A percentile compares a stretch with the other conserved stretches of the same genome.
These are phyloP conservation scores for Magnaporthiopsis rhizophila DNA, from an alignment of 2,329 filamentous ascomycete species.

Conservation along the genomic window DNA sequence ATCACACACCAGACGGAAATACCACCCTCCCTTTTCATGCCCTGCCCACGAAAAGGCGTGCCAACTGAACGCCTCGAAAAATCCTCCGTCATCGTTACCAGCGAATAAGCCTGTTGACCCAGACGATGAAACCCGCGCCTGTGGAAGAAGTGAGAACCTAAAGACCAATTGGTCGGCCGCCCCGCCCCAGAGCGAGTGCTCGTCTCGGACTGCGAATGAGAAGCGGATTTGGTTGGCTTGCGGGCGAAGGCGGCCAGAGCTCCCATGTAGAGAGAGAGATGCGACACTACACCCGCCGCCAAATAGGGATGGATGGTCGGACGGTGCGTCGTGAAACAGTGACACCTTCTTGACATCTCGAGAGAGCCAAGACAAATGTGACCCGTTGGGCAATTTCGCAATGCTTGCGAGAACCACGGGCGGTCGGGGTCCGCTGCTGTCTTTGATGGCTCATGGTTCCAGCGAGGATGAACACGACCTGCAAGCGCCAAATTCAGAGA, in stretches of 20 bases:
- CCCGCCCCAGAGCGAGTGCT: background rate
- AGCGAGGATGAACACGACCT: background rate
- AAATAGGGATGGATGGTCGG: too few relatives aligned
- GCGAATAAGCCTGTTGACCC: slow-evolving; percentile 3
- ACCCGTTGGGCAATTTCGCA: background rate
- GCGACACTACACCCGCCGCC: background rate
- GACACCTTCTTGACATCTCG: background rate
- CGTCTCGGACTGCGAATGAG: background rate
- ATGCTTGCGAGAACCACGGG: background rate
- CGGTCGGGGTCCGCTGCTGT: background rate
- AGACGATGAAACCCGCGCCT: background rate
- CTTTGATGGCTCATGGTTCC: too few relatives aligned
- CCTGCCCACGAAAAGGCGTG: too few relatives aligned
- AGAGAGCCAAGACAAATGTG: background rate
- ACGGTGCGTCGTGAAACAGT: background rate
- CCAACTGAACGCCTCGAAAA: background rate
- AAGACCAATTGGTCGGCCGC: background rate
- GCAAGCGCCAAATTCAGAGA: background rate
- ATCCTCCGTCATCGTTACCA: background rate
- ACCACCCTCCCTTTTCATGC: background rate
- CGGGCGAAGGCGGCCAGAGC: background rate
- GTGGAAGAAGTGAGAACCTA: background rate
- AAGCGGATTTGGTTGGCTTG: background rate
- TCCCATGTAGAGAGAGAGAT: background rate
- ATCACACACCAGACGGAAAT: too few relatives aligned